These are phyloP conservation scores for Candida sojae DNA, from an alignment of 1,139 yeast species.

Conservation along the genomic window DNA sequence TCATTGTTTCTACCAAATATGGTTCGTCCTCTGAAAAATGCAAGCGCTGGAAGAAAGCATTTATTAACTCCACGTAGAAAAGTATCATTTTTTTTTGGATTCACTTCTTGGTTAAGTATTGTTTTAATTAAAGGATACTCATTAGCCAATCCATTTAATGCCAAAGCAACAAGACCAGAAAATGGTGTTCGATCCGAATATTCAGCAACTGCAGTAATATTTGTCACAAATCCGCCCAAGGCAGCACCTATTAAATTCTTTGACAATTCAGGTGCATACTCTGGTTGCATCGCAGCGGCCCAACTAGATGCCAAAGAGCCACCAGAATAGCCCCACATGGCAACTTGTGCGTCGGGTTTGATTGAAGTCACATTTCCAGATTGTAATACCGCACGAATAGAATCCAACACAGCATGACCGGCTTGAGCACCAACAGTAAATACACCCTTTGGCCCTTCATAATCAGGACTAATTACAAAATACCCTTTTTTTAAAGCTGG, in stretches of 20 bases:
- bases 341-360: constrained; percentile 19
- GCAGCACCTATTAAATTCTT: constrained; percentile 30
- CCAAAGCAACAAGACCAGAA: constrained; percentile 29
- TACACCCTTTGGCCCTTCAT: constrained; percentile 21
- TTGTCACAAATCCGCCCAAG: constrained; percentile 34
- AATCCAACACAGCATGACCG: constrained; percentile 25
- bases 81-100: background rate
- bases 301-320: constrained; percentile 30
- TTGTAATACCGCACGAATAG: constrained; percentile 21
- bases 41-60: constrained; percentile 3
- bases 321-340: constrained; percentile 32
- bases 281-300: constrained; percentile 31
- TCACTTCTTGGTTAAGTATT: constrained; percentile 2
- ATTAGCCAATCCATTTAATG: constrained; percentile 26
- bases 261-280: constrained; percentile 35
- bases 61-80: constrained; percentile 4
- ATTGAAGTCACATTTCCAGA: constrained; percentile 23
- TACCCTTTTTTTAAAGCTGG: constrained; percentile 26
- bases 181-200: constrained; percentile 25
- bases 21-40: constrained; percentile 16
- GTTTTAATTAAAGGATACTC: constrained; percentile 24
- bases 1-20: constrained; percentile 16
- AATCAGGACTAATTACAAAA: constrained; percentile 28
- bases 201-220: constrained; percentile 25
- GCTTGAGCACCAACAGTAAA: constrained; percentile 26